Evolutionary conservation across 441 rosid species (phyloP).

Genomic region (Hura crepitans): DNA sequence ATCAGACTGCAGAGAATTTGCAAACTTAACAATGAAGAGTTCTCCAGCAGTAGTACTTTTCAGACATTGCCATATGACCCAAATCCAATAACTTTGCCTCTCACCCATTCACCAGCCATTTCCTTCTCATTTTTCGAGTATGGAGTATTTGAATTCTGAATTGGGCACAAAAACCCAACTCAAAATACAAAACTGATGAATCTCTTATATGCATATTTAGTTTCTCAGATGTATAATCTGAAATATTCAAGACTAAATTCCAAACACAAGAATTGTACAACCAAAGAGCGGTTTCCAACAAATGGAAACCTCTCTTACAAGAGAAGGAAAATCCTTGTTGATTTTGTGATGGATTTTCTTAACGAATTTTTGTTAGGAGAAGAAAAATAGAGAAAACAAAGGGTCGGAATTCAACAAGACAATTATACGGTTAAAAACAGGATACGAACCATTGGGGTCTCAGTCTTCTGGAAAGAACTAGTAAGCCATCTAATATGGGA

Average conservation of each 20-base stretch:
- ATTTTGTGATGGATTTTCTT: neutral
- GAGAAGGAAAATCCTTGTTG: neutral
- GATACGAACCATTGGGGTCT: no score
- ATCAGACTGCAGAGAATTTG: slow-evolving; percentile 17
- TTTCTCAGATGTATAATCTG: no score
- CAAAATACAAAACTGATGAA: slow-evolving; percentile 6
- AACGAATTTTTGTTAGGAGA: neutral
- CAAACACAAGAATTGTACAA: neutral
- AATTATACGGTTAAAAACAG: no score
- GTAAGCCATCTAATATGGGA: no score
- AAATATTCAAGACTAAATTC: neutral
- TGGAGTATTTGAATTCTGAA: slow-evolving; percentile 4
- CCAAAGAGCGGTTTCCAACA: slow-evolving; percentile 32
- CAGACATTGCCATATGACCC: slow-evolving; percentile 41
- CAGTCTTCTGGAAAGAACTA: no score
- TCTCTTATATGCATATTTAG: slow-evolving; percentile 17
- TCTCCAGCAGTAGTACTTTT: slow-evolving; percentile 30
- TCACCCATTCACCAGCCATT: slow-evolving; percentile 33
- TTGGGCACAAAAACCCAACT: slow-evolving; percentile 21
- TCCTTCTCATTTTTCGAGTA: slow-evolving; percentile 7
- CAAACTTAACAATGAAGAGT: slow-evolving; percentile 34
- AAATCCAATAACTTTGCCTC: slow-evolving; percentile 33
- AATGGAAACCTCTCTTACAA: slow-evolving; percentile 34
- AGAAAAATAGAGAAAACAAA: neutral
- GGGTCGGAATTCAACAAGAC: neutral